These are phyloP conservation scores for sorghum (Sorghum bicolor) DNA, from an alignment of 176 grass and related monocot species.

Conservation along the genomic window Sorghum_bicolor_NCBIv3 NC_012875.2:51151501-51152000, in stretches of 20 bases:
- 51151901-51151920: no score
- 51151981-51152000: no score
- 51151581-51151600: background rate
- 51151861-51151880: no score
- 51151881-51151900: no score
- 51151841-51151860: no score
- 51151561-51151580: background rate
- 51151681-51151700: background rate
- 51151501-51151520: background rate
- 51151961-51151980: no score
- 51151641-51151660: background rate
- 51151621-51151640: background rate
- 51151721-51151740: background rate
- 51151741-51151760: background rate
- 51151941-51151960: no score
- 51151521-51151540: slow-evolving; percentile 15
- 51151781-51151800: no score
- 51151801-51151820: no score
- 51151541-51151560: background rate
- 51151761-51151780: background rate
- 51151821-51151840: no score
- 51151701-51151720: background rate
- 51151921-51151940: no score
- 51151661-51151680: background rate
- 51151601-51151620: background rate